Percentiles rank a stretch among this genome's conserved stretches.
These are phyloP conservation scores for Magnaporthiopsis incrustans DNA, from an alignment of 2,329 filamentous ascomycete genomes.

Conservation along the genomic window DNA sequence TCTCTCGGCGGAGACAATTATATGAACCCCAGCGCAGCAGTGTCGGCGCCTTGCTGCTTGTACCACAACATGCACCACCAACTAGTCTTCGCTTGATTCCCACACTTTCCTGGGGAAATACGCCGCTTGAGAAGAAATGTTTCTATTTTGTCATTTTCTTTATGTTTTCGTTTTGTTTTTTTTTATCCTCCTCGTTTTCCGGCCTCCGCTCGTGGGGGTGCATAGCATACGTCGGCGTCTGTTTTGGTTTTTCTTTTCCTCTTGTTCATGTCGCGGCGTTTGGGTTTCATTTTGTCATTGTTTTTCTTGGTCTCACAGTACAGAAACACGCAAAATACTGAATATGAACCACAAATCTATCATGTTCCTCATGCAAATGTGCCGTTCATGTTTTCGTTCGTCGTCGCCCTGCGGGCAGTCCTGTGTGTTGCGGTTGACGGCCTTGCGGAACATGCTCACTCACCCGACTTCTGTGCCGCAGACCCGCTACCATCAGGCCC, in stretches of 20 bases:
- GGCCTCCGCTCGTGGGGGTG: neutral
- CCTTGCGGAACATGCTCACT: no score
- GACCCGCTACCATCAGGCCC: no score
- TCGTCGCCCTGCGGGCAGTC: no score
- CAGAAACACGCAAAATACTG: neutral
- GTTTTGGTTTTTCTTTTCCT: no score
- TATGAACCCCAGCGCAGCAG: neutral
- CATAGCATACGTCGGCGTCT: neutral
- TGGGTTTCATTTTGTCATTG: neutral
- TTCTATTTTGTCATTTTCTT: neutral
- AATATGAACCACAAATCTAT: neutral
- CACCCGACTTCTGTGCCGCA: neutral
- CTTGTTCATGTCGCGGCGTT: neutral
- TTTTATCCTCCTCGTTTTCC: neutral
- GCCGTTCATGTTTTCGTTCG: neutral
- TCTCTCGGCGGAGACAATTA: neutral
- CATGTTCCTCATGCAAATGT: neutral
- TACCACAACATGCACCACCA: neutral
- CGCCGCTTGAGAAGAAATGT: neutral
- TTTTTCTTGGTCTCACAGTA: neutral
- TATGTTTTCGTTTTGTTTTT: neutral
- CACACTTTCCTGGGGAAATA: neutral
- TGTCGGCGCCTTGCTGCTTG: neutral
- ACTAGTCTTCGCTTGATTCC: neutral
- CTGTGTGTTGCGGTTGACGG: no score